A percentile compares a stretch with the other conserved stretches of the same genome.
These are phyloP conservation scores for Asterella californica DNA, from an alignment of 225 moss, liverwort and hornwort species.

Conservation along the genomic window DNA sequence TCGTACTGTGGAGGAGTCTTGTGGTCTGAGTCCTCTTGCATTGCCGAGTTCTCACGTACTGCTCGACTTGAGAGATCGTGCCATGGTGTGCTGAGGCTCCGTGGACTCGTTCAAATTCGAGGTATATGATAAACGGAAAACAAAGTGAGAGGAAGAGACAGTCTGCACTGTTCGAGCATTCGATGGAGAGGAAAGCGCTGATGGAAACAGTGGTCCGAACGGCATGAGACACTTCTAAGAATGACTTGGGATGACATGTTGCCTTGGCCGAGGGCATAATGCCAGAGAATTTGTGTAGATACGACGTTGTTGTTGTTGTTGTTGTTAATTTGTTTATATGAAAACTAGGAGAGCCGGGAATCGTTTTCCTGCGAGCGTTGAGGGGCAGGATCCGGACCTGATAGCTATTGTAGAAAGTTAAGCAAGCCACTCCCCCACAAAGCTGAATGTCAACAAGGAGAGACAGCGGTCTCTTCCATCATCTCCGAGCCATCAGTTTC, in stretches of 20 bases:
- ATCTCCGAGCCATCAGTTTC: background rate
- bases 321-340: background rate
- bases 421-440: background rate
- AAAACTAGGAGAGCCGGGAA: background rate
- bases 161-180: background rate
- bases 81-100: background rate
- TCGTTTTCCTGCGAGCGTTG: background rate
- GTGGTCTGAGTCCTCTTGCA: no score
- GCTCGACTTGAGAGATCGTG: background rate
- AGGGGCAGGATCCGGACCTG: no score
- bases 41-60: no score
- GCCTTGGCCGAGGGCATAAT: background rate
- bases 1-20: no score
- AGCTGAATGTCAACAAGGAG: background rate
- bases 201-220: background rate
- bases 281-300: slow-evolving; percentile 7
- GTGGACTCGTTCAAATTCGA: background rate
- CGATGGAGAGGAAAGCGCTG: background rate
- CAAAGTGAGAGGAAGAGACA: background rate
- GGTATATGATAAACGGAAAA: background rate
- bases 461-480: background rate
- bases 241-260: background rate
- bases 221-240: no score
- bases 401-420: no score
- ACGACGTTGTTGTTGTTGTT: background rate